Base-by-base conservation (phyloP, 2,329 filamentous ascomycete genomes). In the Amphichorda felina region DNA sequence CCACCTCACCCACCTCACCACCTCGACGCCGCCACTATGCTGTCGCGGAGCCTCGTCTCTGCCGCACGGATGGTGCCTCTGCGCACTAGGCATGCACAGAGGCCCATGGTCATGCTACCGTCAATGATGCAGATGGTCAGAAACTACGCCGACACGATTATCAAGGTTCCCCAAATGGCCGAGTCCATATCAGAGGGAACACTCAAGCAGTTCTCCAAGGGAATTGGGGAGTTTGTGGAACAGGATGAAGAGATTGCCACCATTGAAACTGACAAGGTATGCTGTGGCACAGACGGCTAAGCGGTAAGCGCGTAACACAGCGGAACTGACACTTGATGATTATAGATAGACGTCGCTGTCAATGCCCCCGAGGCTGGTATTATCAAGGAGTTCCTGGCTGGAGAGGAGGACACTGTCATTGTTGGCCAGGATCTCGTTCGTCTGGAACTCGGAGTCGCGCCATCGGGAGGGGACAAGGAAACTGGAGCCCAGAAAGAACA, bases 101-200 rank as follows among this genome's bases (percentile, higher is more conserved):
- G 49, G 35, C 49, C 49, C 40, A 40, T 56, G 39, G 44, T 56
- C 37, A 52, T 64, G 50, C 61, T 72, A 35, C 66, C 69, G 8
- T 43, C 62, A 24, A 63, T 72, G 52, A 65, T 72, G 51, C 72
- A 76, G 50, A 48, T 45, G n/a, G 65, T 74, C 36, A 71, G 75
- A 45, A 68, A 50, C 45, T 79, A 79, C 53, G 88, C 88, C 56
- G 86, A 94, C 54, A 80, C 75, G 47, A 64, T 89, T 43, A 78
- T 98, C 59, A 89, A 96, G 65, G 91, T 96, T 46, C 91, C 91
- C 24, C 76, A 91, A 56, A 96, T 98, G 91, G 91, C 91, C 44
- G 91, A 98, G 63, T 96, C 91, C 34, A 96, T 98, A 59, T 93
- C 86, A 30, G 91, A 98, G 62, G 91, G 91, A 41, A 98, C 91